Conservation (phyloP, 805 yeast genomes). For the Teunomyces aglyptinius region DNA sequence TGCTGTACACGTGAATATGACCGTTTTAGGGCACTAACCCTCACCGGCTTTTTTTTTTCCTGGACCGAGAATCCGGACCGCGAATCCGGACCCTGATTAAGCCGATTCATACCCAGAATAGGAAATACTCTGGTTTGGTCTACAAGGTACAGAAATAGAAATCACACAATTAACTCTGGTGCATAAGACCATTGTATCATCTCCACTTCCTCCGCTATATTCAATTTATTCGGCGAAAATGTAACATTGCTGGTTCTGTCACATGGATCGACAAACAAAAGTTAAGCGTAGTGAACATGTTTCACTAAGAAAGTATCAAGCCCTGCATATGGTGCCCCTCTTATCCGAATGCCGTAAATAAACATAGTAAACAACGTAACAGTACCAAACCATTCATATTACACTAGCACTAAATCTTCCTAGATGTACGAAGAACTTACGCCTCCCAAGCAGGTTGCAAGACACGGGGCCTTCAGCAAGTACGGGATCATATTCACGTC, state of each 20-base stretch:
- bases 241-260: too few relatives aligned
- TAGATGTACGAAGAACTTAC: conserved; percentile 20
- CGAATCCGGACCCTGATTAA: too few relatives aligned
- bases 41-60: neutral
- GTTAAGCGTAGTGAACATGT: too few relatives aligned
- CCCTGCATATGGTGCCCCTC: neutral
- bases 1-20: neutral
- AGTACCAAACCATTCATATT: neutral
- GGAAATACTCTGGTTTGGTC: too few relatives aligned
- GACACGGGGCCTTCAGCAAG: conserved; percentile 21
- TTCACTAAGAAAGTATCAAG: neutral
- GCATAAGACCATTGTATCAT: too few relatives aligned
- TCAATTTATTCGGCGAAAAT: too few relatives aligned
- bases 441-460: conserved; percentile 20
- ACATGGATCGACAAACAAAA: too few relatives aligned
- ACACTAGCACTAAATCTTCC: neutral
- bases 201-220: too few relatives aligned
- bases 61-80: too few relatives aligned
- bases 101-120: too few relatives aligned
- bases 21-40: neutral
- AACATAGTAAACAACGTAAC: neutral
- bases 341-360: neutral
- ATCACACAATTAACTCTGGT: too few relatives aligned
- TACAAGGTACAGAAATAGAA: too few relatives aligned
- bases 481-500: conserved; percentile 22